These are phyloP conservation scores for Fistulifera solaris DNA, from an alignment of 108 stramenopile species.

Conservation along the genomic window DNA sequence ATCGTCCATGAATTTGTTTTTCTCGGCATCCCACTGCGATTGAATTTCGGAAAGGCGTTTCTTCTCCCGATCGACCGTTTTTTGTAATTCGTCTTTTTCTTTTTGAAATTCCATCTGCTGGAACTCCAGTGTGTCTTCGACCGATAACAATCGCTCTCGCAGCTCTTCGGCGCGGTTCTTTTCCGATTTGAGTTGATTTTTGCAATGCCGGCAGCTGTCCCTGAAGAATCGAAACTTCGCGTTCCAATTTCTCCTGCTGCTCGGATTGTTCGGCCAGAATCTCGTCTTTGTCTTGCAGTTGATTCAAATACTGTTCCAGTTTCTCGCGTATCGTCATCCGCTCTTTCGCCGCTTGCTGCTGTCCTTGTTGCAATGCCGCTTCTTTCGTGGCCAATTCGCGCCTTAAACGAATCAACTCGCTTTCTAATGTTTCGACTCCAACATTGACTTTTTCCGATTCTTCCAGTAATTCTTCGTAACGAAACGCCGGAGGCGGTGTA, in stretches of 20 bases:
- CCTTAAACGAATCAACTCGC: no score
- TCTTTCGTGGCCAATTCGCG: no score
- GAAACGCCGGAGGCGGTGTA: no score
- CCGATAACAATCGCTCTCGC: slow-evolving; percentile 16
- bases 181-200: slow-evolving; percentile 16
- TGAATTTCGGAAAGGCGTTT: slow-evolving; percentile 8
- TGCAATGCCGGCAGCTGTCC: slow-evolving; percentile 11
- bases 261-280: slow-evolving; percentile 9
- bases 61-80: slow-evolving; percentile 19
- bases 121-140: slow-evolving; percentile 43
- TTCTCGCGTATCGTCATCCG: no score
- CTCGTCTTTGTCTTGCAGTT: slow-evolving; percentile 19
- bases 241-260: slow-evolving; percentile 16
- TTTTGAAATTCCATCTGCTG: slow-evolving; percentile 47
- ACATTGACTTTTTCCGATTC: no score
- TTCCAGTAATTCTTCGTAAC: no score
- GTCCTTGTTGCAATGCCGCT: no score
- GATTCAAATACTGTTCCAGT: slow-evolving; percentile 9
- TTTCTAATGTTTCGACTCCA: no score
- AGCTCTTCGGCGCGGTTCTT: slow-evolving; percentile 18
- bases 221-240: slow-evolving; percentile 18
- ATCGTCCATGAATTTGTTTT: slow-evolving; percentile 5
- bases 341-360: no score
- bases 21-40: slow-evolving; percentile 5
- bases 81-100: slow-evolving; percentile 17